These are phyloP conservation scores for Rhizophlyctis rosea DNA, from an alignment of 192 early-diverging fungal genomes.

Conservation along the genomic window DNA sequence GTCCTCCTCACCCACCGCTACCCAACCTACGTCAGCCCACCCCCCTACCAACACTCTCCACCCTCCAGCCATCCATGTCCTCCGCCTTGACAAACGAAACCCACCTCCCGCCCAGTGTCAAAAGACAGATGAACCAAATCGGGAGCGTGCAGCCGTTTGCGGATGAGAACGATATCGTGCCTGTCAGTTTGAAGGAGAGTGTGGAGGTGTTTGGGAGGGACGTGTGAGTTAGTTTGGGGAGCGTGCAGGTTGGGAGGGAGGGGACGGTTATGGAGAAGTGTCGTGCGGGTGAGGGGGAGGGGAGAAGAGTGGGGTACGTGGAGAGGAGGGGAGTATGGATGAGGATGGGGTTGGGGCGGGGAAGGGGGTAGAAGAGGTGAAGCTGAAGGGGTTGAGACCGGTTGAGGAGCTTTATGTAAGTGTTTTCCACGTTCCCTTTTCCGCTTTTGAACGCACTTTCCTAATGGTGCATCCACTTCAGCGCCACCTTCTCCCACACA, in stretches of 20 bases:
- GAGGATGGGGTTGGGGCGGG: neutral
- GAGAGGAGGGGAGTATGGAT: neutral
- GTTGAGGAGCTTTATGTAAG: constrained; percentile 38
- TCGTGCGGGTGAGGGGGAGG: constrained; percentile 2
- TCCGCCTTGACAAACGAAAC: constrained; percentile 16
- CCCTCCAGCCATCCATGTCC: no score
- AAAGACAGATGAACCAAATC: constrained; percentile 23
- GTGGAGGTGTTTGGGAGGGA: constrained; percentile 26
- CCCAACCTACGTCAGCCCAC: constrained; percentile 54
- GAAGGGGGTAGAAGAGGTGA: neutral
- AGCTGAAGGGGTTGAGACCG: constrained; percentile 22
- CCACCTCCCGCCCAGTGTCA: constrained; percentile 22
- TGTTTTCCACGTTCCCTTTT: no score
- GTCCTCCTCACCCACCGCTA: constrained; percentile 56
- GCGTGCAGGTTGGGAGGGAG: constrained; percentile 35
- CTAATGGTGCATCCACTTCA: constrained; percentile 9
- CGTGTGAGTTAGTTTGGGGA: constrained; percentile 31
- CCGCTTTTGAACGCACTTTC: neutral
- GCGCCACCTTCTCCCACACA: constrained; percentile 32
- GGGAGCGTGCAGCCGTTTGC: constrained; percentile 36
- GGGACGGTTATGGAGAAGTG: constrained; percentile 13
- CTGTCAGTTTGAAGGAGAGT: constrained; percentile 31
- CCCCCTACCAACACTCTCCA: constrained; percentile 13
- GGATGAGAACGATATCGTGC: neutral
- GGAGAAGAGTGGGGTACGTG: constrained; percentile 10